These are phyloP conservation scores for Glycine tomentella DNA, from an alignment of 306 rosid species.

Conservation along the genomic window DNA sequence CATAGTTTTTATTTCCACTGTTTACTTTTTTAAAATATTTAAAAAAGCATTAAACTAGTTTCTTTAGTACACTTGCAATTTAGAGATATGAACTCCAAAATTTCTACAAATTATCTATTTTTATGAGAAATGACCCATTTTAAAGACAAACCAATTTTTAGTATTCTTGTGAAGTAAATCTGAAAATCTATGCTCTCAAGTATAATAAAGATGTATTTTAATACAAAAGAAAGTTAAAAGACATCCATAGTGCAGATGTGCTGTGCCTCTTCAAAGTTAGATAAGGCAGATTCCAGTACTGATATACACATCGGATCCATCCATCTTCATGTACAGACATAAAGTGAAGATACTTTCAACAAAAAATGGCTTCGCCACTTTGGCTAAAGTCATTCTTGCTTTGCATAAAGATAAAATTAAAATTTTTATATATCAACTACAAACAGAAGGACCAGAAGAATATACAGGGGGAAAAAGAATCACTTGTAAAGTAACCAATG, in stretches of 20 bases:
- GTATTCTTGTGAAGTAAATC: neutral
- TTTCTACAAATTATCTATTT: neutral
- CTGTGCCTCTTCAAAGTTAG: neutral
- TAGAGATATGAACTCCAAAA: conserved; percentile 19
- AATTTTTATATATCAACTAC: neutral
- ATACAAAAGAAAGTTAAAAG: neutral
- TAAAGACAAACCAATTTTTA: neutral
- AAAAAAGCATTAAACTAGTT: neutral
- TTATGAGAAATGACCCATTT: neutral
- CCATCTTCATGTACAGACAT: conserved; percentile 26
- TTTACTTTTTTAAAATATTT: neutral
- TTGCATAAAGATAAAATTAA: neutral
- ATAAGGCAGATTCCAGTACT: neutral
- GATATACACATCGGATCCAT: conserved; percentile 13
- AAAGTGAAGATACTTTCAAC: conserved; percentile 24
- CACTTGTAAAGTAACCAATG: conserved; percentile 6
- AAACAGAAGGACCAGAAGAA: neutral
- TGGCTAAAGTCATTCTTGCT: conserved; percentile 26
- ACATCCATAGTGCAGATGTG: neutral
- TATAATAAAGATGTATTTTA: neutral
- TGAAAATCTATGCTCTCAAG: neutral
- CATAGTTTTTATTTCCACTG: neutral
- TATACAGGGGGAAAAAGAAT: neutral
- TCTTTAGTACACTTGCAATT: neutral
- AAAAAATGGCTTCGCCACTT: conserved; percentile 30